A percentile compares a stretch with the other conserved stretches of the same genome.
These are phyloP conservation scores for Mortierella alpina DNA, from an alignment of 192 early-diverging fungal genomes.

Conservation along the genomic window DNA sequence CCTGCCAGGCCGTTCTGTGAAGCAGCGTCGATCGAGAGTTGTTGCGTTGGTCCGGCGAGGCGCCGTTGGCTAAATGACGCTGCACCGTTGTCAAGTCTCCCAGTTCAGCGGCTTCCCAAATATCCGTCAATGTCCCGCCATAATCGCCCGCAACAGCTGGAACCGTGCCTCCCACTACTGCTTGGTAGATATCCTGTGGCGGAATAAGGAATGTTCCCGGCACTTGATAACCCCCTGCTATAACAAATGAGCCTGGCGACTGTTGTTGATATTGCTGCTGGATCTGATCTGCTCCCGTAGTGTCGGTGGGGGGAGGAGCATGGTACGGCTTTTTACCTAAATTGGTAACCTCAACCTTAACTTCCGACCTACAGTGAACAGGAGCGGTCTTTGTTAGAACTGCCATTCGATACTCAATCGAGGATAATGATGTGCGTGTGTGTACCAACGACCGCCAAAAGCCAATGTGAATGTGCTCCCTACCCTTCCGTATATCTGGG, in stretches of 20 bases:
- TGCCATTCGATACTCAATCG: no score
- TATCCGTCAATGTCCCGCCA: conserved; percentile 14
- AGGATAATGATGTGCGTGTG: no score
- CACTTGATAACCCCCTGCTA: conserved; percentile 16
- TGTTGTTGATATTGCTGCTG: conserved; percentile 4
- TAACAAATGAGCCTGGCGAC: conserved; percentile 12
- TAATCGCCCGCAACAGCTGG: background rate
- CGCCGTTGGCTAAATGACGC: conserved; percentile 35
- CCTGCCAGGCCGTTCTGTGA: conserved; percentile 39
- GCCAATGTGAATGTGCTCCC: background rate
- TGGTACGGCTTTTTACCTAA: conserved; percentile 1
- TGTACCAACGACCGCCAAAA: background rate
- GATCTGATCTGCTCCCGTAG: background rate
- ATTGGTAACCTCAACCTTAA: conserved; percentile 34
- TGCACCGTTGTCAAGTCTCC: conserved; percentile 34
- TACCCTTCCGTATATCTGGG: background rate
- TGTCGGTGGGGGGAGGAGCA: background rate
- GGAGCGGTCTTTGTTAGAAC: background rate
- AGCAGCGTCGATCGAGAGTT: conserved; percentile 37
- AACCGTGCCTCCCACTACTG: background rate
- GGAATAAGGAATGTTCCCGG: conserved; percentile 12
- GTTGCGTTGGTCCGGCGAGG: conserved; percentile 39
- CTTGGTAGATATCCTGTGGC: background rate
- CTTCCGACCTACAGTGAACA: background rate
- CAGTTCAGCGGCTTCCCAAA: conserved; percentile 39